These are phyloP conservation scores for Mortierella sp. DNA, from an alignment of 371 early-diverging fungal species.

Conservation along the genomic window DNA sequence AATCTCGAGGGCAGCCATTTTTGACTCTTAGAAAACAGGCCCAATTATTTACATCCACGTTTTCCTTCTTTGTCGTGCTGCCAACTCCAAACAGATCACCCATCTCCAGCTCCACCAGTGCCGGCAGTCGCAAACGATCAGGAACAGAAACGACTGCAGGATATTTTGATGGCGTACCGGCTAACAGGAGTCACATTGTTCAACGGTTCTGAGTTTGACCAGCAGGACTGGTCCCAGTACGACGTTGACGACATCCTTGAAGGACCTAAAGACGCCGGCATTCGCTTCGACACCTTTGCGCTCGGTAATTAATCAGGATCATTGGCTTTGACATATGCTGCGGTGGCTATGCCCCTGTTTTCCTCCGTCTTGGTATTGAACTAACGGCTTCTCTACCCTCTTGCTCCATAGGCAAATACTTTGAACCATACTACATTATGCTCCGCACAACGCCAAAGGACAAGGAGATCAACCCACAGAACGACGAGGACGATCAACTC, in stretches of 20 bases:
- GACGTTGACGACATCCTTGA: conserved; percentile 15
- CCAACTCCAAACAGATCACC: not conserved
- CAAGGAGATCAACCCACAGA: not conserved
- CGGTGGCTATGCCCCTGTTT: not conserved
- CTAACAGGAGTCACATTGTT: conserved; percentile 51
- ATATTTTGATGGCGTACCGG: conserved; percentile 50
- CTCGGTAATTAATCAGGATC: conserved; percentile 17
- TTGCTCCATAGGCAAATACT: conserved; percentile 33
- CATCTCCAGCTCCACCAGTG: not conserved
- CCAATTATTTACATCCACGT: not conserved
- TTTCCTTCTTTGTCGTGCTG: not conserved
- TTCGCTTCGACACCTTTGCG: conserved; percentile 52
- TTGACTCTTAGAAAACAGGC: not conserved
- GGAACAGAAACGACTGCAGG: conserved; percentile 40
- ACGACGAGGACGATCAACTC: conserved; percentile 4
- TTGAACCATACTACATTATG: conserved; percentile 52
- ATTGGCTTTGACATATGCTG: not conserved
- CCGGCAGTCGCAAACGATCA: conserved; percentile 11
- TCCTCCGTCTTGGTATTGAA: too few relatives aligned
- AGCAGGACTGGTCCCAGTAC: conserved; percentile 17
- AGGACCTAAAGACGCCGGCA: conserved; percentile 36
- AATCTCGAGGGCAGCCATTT: not conserved
- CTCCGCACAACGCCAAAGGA: conserved; percentile 3
- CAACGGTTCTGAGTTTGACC: conserved; percentile 29
- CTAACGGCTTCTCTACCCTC: not conserved